A percentile compares a stretch with the other conserved stretches of the same genome.
Evolutionary conservation across 306 rosid species (phyloP).

Genomic region (Dalbergia cochinchinensis): DNA sequence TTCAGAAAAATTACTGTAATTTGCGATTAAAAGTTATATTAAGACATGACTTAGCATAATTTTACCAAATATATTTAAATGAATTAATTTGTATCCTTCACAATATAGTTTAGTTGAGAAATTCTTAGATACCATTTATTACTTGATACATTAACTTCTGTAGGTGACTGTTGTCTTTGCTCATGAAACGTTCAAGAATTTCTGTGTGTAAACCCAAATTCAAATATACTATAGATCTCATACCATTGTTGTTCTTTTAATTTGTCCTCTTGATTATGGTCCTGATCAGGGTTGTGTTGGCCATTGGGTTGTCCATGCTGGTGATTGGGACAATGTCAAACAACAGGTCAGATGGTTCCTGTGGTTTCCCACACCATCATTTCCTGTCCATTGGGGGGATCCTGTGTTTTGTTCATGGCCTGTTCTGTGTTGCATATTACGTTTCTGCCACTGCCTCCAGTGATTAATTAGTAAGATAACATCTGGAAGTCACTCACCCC

Average conservation of each 20-base stretch:
- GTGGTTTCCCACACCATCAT: conserved; percentile 94
- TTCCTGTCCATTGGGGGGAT: conserved; percentile 97
- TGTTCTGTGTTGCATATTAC: conserved; percentile 78
- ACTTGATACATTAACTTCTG: too few relatives aligned
- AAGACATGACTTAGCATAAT: background rate
- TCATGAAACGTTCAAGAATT: too few relatives aligned
- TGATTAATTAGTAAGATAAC: conserved; percentile 43
- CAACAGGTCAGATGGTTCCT: conserved; percentile 73
- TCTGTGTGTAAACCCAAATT: background rate
- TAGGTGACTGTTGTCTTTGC: too few relatives aligned
- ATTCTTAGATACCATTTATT: too few relatives aligned
- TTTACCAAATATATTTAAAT: background rate
- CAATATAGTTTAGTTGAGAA: background rate
- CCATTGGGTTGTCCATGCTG: conserved; percentile 81
- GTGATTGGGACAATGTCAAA: conserved; percentile 91
- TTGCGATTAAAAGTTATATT: too few relatives aligned
- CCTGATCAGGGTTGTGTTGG: conserved; percentile 71
- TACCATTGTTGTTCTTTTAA: background rate
- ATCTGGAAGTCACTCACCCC: conserved; percentile 35
- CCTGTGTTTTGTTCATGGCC: conserved; percentile 83
- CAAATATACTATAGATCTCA: background rate
- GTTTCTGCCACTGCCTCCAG: conserved; percentile 69
- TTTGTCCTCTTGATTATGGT: conserved; percentile 29
- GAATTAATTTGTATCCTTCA: background rate
- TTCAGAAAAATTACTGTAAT: too few relatives aligned